A percentile compares a stretch with the other conserved stretches of the same genome.
phyloP scores from a whole-genome alignment of 768 basidiomycete species.

The Sporobolomyces phaffii region DNA sequence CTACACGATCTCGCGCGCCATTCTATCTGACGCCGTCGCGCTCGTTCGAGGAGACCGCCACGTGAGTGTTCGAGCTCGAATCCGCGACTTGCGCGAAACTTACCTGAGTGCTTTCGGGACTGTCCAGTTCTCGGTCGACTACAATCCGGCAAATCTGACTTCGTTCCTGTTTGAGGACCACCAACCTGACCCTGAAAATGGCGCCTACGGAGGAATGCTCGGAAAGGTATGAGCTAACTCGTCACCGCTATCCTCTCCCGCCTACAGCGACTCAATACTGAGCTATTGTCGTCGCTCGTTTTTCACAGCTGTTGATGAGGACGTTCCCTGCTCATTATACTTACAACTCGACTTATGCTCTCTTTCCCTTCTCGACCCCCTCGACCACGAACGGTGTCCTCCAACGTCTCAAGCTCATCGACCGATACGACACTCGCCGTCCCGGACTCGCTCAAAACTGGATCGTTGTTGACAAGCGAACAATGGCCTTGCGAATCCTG shows the following conservation, averaged over 20 bases:
- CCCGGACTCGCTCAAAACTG: not conserved
- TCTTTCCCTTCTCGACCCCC: conserved; percentile 60
- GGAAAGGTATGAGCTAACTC: conserved; percentile 9
- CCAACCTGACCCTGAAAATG: conserved; percentile 6
- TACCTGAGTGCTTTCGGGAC: not conserved
- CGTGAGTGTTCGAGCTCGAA: conserved; percentile 60
- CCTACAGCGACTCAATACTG: not conserved
- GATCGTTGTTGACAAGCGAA: not conserved
- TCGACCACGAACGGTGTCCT: conserved; percentile 25
- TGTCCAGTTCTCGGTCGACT: conserved; percentile 17
- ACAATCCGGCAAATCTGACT: conserved; percentile 61
- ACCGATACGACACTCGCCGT: conserved; percentile 16
- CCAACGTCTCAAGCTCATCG: conserved; percentile 8
- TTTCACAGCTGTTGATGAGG: conserved; percentile 35
- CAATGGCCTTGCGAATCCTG: not conserved
- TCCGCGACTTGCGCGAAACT: conserved; percentile 47
- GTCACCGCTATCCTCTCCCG: not conserved
- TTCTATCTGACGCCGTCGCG: conserved; percentile 52
- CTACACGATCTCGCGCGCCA: conserved; percentile 50
- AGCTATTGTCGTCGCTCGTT: too few species aligned
- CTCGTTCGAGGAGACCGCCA: conserved; percentile 58
- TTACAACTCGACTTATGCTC: conserved; percentile 53
- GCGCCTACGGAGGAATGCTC: conserved; percentile 28
- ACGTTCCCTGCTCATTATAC: conserved; percentile 16
- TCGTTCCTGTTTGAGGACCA: conserved; percentile 58